Evolutionary conservation across 345 rosid genomes (phyloP), one percentile per base, ranked within the genome.

Genomic region (Punica granatum): DNA sequence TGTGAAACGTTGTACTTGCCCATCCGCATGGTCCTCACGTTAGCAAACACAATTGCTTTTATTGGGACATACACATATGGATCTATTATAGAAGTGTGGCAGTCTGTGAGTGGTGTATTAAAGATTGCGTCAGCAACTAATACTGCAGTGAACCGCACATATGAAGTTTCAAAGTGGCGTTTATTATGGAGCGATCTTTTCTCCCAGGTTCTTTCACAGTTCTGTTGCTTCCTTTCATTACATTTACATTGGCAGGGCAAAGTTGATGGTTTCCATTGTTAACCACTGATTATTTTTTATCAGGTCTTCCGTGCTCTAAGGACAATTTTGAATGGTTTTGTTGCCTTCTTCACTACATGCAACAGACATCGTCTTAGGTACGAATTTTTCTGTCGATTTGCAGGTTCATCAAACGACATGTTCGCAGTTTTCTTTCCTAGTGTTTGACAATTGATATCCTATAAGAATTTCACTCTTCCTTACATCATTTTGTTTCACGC

Each of bases 351-450:
- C 70, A 71, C 86, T 33, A 86, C 97, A 33, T 95, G 99, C 84
- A 92, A 95, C 80, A 82, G 99, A 76, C 99, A 95, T 79, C 97
- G 98, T 61, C 97, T 95, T 46, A 90, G 99, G 99, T 95, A 77
- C 70, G 46, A 11, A 64, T n/a, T 60, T 32, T 18, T 7, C n/a
- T n/a, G 43, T 30, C 39, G 63, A 1, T 67, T 54, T 62, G 36
- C 26, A 49, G 21, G 66, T 36, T 37, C 46, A 26, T 49, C 31
- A 14, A 14, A 21, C 4, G 28, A 63, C 28, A n/a, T 41, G 35
- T 60, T 63, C 30, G 2, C 25, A 34, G 16, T 18, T 63, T 32
- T 32, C 30, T 41, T 36, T 35, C 43, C 15, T 63, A 23, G 21
- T 19, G 12, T 63, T 35, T 16, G 1, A 18, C 23, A 5, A 21